phyloP scores from a whole-genome alignment of 768 basidiomycete species.

The Symmetrospora coprosmae region DNA sequence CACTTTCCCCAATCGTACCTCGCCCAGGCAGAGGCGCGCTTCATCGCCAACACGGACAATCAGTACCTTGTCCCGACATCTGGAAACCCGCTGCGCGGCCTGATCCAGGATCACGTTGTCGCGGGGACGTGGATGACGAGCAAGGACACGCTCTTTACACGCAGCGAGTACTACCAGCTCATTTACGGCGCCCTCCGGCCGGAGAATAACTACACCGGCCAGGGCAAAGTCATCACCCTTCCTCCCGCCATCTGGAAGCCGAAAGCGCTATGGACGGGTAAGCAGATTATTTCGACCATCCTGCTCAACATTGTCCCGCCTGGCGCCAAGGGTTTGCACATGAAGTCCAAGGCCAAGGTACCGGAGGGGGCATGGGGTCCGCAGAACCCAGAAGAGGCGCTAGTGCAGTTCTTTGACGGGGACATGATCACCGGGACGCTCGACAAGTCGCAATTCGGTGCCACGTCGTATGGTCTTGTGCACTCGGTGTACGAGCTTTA shows the following conservation, averaged over 20 bases:
- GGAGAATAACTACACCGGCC: slow-evolving; percentile 54
- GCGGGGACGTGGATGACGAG: slow-evolving; percentile 99
- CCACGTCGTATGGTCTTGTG: slow-evolving; percentile 85
- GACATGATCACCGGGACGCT: slow-evolving; percentile 84
- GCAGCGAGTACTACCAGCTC: slow-evolving; percentile 90
- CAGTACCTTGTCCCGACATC: slow-evolving; percentile 99
- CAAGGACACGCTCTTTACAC: slow-evolving; percentile 82
- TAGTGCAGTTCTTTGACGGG: slow-evolving; percentile 78
- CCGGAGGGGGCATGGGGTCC: slow-evolving; percentile 50
- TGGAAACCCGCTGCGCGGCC: slow-evolving; percentile 87
- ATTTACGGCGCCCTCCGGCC: slow-evolving; percentile 85
- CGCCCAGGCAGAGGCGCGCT: slow-evolving; percentile 80
- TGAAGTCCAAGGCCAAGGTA: slow-evolving; percentile 76
- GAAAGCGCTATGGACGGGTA: slow-evolving; percentile 84
- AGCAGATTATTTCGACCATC: slow-evolving; percentile 91
- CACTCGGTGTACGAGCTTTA: slow-evolving; percentile 95
- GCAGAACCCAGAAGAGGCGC: slow-evolving; percentile 60
- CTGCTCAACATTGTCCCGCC: slow-evolving; percentile 77
- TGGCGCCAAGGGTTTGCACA: slow-evolving; percentile 63
- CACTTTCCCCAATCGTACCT: slow-evolving; percentile 97
- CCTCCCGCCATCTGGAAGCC: slow-evolving; percentile 91
- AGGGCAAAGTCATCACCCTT: slow-evolving; percentile 58
- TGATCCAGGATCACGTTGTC: slow-evolving; percentile 98
- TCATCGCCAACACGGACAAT: slow-evolving; percentile 93
- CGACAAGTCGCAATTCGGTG: slow-evolving; percentile 95